phyloP scores from a whole-genome alignment of 768 basidiomycete genomes.

The Auricularia cornea region DNA sequence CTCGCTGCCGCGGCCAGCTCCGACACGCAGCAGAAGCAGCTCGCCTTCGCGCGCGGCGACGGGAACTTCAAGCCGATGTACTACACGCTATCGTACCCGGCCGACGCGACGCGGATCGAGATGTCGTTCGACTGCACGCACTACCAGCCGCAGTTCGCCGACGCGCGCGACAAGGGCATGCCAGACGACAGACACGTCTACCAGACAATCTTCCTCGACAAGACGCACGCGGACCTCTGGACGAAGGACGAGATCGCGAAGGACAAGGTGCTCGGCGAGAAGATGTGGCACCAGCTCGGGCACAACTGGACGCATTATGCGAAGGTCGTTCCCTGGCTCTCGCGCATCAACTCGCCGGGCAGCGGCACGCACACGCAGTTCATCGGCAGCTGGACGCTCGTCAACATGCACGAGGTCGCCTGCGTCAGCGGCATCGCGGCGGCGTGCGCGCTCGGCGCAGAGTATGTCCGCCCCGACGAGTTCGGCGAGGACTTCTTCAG shows the following conservation, averaged over 20 bases:
- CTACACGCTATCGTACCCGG: slow-evolving; percentile 36
- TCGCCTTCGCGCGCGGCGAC: slow-evolving; percentile 19
- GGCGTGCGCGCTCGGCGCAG: slow-evolving; percentile 4
- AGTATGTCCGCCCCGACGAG: slow-evolving; percentile 2
- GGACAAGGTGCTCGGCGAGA: slow-evolving; percentile 33
- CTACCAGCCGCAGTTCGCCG: slow-evolving; percentile 38
- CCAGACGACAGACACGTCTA: slow-evolving; percentile 30
- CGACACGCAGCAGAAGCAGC: slow-evolving; percentile 23
- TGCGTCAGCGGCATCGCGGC: slow-evolving; percentile 1
- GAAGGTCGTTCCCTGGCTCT: slow-evolving; percentile 29
- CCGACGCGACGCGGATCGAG: slow-evolving; percentile 39
- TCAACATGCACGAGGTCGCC: slow-evolving; percentile 5
- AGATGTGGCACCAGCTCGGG: slow-evolving; percentile 48
- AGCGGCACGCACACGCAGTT: slow-evolving; percentile 1
- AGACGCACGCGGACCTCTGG: slow-evolving; percentile 31
- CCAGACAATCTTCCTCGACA: slow-evolving; percentile 43
- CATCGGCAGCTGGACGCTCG: slow-evolving; percentile 5
- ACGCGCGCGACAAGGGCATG: slow-evolving; percentile 10
- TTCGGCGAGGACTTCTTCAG: slow-evolving; percentile 2
- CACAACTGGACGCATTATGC: slow-evolving; percentile 42
- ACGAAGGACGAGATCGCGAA: slow-evolving; percentile 32
- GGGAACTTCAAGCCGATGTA: slow-evolving; percentile 37
- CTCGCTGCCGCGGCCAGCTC: slow-evolving; percentile 19
- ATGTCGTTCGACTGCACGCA: slow-evolving; percentile 45
- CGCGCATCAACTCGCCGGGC: slow-evolving; percentile 21